Conservation (phyloP, 345 rosid genomes). For the Garcia nutans region DNA sequence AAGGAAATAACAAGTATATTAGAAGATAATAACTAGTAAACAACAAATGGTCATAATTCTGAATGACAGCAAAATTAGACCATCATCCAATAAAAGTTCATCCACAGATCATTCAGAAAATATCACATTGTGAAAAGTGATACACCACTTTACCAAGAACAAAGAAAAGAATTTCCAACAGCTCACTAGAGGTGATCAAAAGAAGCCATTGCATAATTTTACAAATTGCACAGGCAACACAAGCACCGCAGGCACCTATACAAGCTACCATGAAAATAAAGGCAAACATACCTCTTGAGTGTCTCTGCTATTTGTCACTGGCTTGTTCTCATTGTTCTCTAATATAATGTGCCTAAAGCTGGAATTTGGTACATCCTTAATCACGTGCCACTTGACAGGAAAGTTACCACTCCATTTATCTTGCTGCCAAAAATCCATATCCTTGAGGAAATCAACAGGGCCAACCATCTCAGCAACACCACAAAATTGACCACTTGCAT, state of each 20-base stretch:
- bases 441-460: constrained; percentile 71
- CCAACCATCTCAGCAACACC: constrained; percentile 97
- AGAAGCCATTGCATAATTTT: neutral
- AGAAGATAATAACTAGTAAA: neutral
- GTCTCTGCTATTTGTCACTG: constrained; percentile 98
- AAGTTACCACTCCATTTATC: constrained; percentile 99
- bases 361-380: constrained; percentile 79
- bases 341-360: constrained; percentile 77
- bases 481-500: constrained; percentile 96
- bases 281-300: constrained; percentile 78
- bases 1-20: constrained; percentile 11
- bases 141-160: neutral
- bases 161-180: neutral
- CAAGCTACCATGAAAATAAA: neutral
- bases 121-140: too few relatives aligned
- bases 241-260: neutral
- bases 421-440: constrained; percentile 99
- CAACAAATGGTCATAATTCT: neutral
- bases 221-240: neutral
- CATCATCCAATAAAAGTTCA: neutral
- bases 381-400: constrained; percentile 89
- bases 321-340: constrained; percentile 90
- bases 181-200: neutral
- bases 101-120: neutral
- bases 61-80: neutral